Evolutionary conservation across 176 grass and related monocot genomes (phyloP).

Genomic region (Alopecurus myosuroides): DNA sequence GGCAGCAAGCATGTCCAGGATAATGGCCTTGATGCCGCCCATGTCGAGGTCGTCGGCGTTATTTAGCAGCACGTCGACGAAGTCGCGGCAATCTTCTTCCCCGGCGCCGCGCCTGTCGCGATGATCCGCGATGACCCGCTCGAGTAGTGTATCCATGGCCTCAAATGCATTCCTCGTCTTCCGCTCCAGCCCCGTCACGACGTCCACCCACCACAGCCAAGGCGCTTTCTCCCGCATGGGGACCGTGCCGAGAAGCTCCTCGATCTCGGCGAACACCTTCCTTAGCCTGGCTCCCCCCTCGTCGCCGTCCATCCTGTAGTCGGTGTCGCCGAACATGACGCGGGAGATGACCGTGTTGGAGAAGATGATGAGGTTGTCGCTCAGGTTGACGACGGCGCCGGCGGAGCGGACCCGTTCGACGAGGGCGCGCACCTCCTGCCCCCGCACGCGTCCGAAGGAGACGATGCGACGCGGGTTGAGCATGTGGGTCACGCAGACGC

Average conservation of each 20-base stretch:
- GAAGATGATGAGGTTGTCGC: neutral
- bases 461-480: neutral
- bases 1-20: neutral
- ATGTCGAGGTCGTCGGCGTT: neutral
- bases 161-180: neutral
- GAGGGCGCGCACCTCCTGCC: neutral
- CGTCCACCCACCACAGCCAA: neutral
- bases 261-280: neutral
- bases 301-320: neutral
- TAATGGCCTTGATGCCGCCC: neutral
- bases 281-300: neutral
- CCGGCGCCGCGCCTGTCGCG: neutral
- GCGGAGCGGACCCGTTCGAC: neutral
- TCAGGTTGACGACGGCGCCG: neutral
- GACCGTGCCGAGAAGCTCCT: neutral
- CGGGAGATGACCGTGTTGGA: neutral
- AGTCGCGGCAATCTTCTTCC: neutral
- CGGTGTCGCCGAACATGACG: neutral
- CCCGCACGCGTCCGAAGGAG: neutral
- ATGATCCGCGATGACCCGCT: neutral
- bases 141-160: neutral
- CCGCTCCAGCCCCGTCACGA: neutral
- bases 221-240: neutral
- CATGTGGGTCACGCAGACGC: neutral
- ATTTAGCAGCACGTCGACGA: neutral